Percentiles rank a stretch among this genome's conserved stretches.
phyloP scores from a whole-genome alignment of 352 stramenopile genomes.

The Phytophthora brassicae region DNA sequence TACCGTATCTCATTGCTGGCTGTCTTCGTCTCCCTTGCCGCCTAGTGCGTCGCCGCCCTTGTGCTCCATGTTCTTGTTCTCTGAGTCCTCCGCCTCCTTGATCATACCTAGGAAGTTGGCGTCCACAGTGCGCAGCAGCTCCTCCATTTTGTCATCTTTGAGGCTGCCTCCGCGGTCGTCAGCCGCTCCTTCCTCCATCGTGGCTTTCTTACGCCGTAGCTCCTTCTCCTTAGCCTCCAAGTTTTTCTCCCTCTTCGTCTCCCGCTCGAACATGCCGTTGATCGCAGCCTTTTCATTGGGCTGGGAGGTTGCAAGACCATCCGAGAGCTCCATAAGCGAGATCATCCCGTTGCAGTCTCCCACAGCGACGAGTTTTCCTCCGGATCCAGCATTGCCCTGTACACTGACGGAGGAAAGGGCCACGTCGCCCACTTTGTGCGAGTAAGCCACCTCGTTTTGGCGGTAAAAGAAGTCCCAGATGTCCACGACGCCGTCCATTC shows the following conservation, averaged over 20 bases:
- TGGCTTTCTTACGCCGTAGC: slow-evolving; percentile 80
- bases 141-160: slow-evolving; percentile 95
- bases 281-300: slow-evolving; percentile 95
- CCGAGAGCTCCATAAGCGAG: slow-evolving; percentile 94
- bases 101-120: slow-evolving; percentile 96
- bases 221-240: slow-evolving; percentile 91
- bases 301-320: slow-evolving; percentile 89
- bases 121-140: slow-evolving; percentile 91
- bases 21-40: slow-evolving; percentile 38
- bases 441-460: slow-evolving; percentile 97
- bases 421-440: slow-evolving; percentile 95
- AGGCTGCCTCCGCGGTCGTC: slow-evolving; percentile 57
- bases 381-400: slow-evolving; percentile 87
- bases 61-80: slow-evolving; percentile 90
- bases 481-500: slow-evolving; percentile 96
- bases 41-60: slow-evolving; percentile 48
- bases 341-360: slow-evolving; percentile 96
- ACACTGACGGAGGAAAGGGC: slow-evolving; percentile 92
- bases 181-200: slow-evolving; percentile 78
- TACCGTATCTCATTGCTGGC: slow-evolving; percentile 10
- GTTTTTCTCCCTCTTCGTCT: slow-evolving; percentile 97
- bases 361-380: slow-evolving; percentile 94
- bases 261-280: slow-evolving; percentile 95
- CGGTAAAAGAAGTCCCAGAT: slow-evolving; percentile 98
- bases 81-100: slow-evolving; percentile 93